Evolutionary conservation across 768 basidiomycete genomes (phyloP).

Genomic region (Lyophyllum atratum): DNA sequence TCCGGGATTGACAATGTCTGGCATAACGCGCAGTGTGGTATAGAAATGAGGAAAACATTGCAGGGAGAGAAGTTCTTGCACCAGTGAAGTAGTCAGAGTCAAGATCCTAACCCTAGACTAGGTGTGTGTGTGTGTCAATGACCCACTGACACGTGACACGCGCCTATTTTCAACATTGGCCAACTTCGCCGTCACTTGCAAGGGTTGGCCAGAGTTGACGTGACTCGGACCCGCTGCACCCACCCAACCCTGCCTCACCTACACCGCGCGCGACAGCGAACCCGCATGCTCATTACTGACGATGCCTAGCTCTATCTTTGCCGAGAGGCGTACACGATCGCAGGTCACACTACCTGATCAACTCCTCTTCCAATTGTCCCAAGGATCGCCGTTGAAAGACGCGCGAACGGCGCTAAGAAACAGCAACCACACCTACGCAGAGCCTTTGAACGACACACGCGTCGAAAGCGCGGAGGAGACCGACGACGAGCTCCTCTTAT

Average conservation of each 20-base stretch:
- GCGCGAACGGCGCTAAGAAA: constrained; percentile 41
- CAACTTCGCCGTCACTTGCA: not conserved
- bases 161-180: constrained; percentile 29
- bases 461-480: constrained; percentile 28
- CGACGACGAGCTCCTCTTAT: constrained; percentile 51
- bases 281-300: constrained; percentile 1
- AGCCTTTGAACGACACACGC: not conserved
- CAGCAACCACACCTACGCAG: constrained; percentile 9
- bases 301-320: constrained; percentile 29
- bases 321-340: constrained; percentile 50
- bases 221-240: constrained; percentile 7
- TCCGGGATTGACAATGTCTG: constrained; percentile 1
- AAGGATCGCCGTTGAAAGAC: constrained; percentile 54
- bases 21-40: not conserved
- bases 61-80: not conserved
- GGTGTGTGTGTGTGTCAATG: no score
- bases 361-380: constrained; percentile 42
- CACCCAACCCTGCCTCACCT: not conserved
- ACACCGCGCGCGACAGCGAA: not conserved
- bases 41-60: constrained; percentile 16
- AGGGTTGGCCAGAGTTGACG: constrained; percentile 12
- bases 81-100: not conserved
- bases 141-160: constrained; percentile 36
- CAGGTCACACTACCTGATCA: constrained; percentile 50
- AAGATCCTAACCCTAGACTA: constrained; percentile 10